phyloP scores from a whole-genome alignment of 2,329 filamentous ascomycete genomes.

The Tolypocladium amazonense region DNA sequence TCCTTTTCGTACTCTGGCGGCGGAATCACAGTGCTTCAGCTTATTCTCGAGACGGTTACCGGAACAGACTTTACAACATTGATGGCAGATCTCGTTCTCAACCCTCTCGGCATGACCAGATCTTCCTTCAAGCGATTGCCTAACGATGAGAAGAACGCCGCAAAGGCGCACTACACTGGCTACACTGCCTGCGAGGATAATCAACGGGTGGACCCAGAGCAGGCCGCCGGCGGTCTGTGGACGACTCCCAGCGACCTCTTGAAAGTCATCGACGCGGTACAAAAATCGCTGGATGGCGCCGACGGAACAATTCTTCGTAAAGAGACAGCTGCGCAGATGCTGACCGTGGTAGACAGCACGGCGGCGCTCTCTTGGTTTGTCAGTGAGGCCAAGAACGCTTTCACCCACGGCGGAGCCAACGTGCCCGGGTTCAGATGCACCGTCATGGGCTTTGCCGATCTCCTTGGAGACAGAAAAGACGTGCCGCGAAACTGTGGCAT shows the following conservation, averaged over 20 bases:
- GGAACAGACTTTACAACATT: neutral
- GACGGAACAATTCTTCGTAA: constrained; percentile 5
- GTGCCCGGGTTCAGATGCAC: constrained; percentile 8
- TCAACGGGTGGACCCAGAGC: constrained; percentile 5
- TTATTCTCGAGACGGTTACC: neutral
- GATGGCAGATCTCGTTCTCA: neutral
- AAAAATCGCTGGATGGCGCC: constrained; percentile 6
- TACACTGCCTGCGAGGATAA: neutral
- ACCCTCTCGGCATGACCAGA: neutral
- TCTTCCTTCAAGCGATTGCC: neutral
- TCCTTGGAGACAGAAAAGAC: neutral
- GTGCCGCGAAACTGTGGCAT: constrained; percentile 8
- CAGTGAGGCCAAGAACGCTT: neutral
- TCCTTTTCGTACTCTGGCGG: neutral
- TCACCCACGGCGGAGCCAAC: constrained; percentile 10
- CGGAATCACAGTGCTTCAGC: neutral
- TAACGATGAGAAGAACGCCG: neutral
- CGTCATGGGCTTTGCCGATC: constrained; percentile 6
- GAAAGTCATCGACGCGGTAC: constrained; percentile 7
- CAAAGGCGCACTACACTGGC: neutral
- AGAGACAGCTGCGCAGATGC: constrained; percentile 6
- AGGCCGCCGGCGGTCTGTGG: constrained; percentile 10
- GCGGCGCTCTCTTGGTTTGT: constrained; percentile 11
- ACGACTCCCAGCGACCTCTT: constrained; percentile 12
- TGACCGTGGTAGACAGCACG: constrained; percentile 4